Base-by-base conservation (phyloP, 2,329 filamentous ascomycete genomes). In the Didymellaceae sp. region DNA sequence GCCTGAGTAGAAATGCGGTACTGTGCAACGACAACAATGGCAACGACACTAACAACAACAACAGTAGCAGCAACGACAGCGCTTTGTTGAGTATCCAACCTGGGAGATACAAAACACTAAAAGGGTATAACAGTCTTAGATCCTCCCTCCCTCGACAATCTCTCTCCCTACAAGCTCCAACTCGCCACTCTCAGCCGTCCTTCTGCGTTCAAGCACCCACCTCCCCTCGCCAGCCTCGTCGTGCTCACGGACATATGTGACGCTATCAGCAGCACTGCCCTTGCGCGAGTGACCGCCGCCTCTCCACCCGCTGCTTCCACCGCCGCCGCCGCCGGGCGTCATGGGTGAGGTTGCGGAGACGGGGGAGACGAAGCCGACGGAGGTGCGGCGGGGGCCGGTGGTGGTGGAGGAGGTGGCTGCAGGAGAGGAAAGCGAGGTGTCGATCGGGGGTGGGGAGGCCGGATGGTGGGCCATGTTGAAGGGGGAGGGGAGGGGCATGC, bases 121-220 rank as follows among this genome's bases (percentile, higher is more conserved):
- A 42, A 30, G 30, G 42, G 31, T 37, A 39, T 52, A 25, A 6
- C 22, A 6, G 22, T 6, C 22, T 25, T 42, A 52, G 28, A 71
- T 71, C 33, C 67, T 74, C 54, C 77, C 78, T 0, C 83, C 83
- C 54, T 83, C 80, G 8, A 89, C 80, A 50, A 89, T 76, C 67
- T 88, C 83, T 44, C 86, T 76, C 34, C 82, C 85, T 3, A 88
- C 71, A n/a, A 89, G 71, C 65, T 88, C 84, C 44, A 86, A 71
- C 67, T 87, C 80, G 0, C 86, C 87, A 50, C 77, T 80, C 61
- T 89, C 86, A 1, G 78, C 84, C 2, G 85, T 88, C 26, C 87
- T 76, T 43, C 87, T 78, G 26, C 87, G 75, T 70, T 91, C 88
- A 59, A 90, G 75, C 6, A 90, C 82, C 88, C 87, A 90, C 35